Percentiles rank a stretch among this genome's conserved stretches.
Conservation (phyloP, 2,329 filamentous ascomycete species). For the Pezicula radicicola region DNA sequence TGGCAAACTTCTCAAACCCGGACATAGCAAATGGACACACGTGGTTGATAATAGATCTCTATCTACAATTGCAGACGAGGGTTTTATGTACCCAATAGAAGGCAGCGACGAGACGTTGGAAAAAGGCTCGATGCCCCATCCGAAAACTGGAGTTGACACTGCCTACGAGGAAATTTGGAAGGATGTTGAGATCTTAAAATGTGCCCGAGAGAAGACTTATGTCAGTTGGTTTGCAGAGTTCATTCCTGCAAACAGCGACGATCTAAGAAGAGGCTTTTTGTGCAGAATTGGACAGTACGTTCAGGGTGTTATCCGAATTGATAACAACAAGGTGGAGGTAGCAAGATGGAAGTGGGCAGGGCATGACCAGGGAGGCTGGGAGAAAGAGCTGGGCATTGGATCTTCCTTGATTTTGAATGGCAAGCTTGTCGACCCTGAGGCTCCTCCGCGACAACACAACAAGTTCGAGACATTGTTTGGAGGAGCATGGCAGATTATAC, state of each 20-base stretch:
- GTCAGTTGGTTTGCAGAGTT: neutral
- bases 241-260: neutral
- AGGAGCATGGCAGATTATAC: too few relatives aligned
- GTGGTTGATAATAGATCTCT: slow-evolving; percentile 8
- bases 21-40: slow-evolving; percentile 15
- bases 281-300: slow-evolving; percentile 1
- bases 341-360: neutral
- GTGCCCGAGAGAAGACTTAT: neutral
- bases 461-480: too few relatives aligned
- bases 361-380: neutral
- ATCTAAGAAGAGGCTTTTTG: neutral
- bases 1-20: slow-evolving; percentile 1
- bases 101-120: slow-evolving; percentile 18
- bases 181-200: slow-evolving; percentile 9
- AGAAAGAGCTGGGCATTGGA: too few relatives aligned
- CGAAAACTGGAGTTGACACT: slow-evolving; percentile 16
- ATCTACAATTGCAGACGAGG: slow-evolving; percentile 17
- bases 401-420: too few relatives aligned
- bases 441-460: too few relatives aligned
- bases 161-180: slow-evolving; percentile 25
- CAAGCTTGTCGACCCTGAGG: too few relatives aligned
- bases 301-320: neutral
- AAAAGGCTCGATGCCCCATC: slow-evolving; percentile 16
- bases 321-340: neutral
- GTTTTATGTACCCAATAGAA: slow-evolving; percentile 14